A percentile compares a stretch with the other conserved stretches of the same genome.
These are phyloP conservation scores for Macrolepiota albuminosa DNA, from an alignment of 768 basidiomycete genomes.

Conservation along the genomic window DNA sequence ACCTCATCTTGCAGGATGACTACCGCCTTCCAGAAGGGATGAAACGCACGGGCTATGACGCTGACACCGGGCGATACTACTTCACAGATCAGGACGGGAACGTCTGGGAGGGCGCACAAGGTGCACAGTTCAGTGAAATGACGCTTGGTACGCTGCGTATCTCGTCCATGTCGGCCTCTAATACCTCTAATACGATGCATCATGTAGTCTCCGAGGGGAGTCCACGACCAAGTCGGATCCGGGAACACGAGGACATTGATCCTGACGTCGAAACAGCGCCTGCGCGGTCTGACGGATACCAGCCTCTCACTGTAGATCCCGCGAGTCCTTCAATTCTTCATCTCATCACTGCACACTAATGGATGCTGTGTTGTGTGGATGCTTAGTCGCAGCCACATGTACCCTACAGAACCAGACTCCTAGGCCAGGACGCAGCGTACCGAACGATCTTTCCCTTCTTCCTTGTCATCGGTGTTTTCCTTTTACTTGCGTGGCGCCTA, in stretches of 20 bases:
- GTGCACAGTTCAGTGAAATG: slow-evolving; percentile 59
- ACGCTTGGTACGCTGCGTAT: slow-evolving; percentile 12
- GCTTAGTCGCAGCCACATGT: slow-evolving; percentile 23
- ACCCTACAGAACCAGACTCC: slow-evolving; percentile 25
- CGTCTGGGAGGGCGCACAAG: slow-evolving; percentile 55
- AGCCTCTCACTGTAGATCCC: slow-evolving; percentile 45
- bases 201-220: slow-evolving; percentile 14
- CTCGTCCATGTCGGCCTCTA: not conserved
- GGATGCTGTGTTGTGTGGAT: not conserved
- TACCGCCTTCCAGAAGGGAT: slow-evolving; percentile 51
- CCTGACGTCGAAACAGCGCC: slow-evolving; percentile 58
- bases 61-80: slow-evolving; percentile 62
- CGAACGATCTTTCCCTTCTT: slow-evolving; percentile 68
- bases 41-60: slow-evolving; percentile 73
- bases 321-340: slow-evolving; percentile 29
- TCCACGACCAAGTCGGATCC: slow-evolving; percentile 9
- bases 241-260: slow-evolving; percentile 35
- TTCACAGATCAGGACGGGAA: slow-evolving; percentile 54
- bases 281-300: slow-evolving; percentile 49
- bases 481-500: slow-evolving; percentile 63
- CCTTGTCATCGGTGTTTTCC: slow-evolving; percentile 57
- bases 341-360: not conserved
- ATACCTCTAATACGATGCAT: not conserved
- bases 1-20: slow-evolving; percentile 34
- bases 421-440: slow-evolving; percentile 30